Conservation (phyloP, 176 grass and related monocot genomes). For the Canna indica region DNA sequence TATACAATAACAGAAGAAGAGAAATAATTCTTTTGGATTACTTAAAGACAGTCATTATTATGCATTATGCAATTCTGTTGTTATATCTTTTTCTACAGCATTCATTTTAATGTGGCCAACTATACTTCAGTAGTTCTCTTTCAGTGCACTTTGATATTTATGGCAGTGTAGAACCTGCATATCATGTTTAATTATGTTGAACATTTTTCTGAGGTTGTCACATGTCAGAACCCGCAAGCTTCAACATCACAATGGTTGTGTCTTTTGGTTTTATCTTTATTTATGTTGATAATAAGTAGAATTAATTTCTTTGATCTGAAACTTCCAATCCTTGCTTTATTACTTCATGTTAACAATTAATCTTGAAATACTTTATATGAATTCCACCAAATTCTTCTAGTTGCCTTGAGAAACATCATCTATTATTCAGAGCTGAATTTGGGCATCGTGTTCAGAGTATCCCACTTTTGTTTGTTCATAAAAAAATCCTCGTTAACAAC, state of each 20-base stretch:
- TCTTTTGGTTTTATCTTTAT: neutral
- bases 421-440: neutral
- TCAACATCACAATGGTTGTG: neutral
- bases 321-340: neutral
- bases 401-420: neutral
- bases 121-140: neutral
- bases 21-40: neutral
- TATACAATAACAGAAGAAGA: neutral
- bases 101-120: neutral
- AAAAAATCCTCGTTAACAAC: too few relatives aligned
- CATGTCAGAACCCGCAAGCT: too few relatives aligned
- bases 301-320: neutral
- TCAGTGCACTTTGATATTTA: too few relatives aligned
- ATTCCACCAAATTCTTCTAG: neutral
- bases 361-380: neutral
- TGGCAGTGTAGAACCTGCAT: too few relatives aligned
- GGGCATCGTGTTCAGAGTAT: neutral
- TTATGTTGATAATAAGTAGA: neutral
- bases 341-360: neutral
- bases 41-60: too few relatives aligned
- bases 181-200: too few relatives aligned
- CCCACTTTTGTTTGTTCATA: too few relatives aligned
- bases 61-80: neutral
- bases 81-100: neutral
- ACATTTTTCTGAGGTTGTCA: neutral